Percentiles rank a stretch among this genome's conserved stretches.
Evolutionary conservation across 2,329 filamentous ascomycete species (phyloP).

Genomic region (Teratosphaeriaceae sp.): DNA sequence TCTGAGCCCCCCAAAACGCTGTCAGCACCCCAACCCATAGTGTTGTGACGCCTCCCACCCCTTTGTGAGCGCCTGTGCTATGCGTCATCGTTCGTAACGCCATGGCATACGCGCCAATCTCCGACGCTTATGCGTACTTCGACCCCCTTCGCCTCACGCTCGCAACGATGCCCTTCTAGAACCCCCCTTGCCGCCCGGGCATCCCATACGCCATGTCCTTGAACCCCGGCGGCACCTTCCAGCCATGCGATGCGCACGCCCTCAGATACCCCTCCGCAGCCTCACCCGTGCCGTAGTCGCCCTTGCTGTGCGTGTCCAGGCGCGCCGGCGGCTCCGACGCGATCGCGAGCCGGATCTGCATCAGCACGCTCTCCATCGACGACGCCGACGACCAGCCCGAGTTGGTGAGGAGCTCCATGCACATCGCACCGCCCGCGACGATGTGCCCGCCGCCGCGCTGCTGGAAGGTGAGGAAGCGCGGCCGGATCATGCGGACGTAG

Average conservation of each 20-base stretch:
- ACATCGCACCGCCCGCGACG: conserved; percentile 74
- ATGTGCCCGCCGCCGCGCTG: conserved; percentile 79
- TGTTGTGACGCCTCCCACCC: no score
- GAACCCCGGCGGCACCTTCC: conserved; percentile 62
- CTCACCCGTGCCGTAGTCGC: conserved; percentile 58
- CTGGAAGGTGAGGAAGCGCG: conserved; percentile 66
- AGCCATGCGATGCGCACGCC: conserved; percentile 63
- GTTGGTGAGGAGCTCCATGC: conserved; percentile 70
- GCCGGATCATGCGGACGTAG: conserved; percentile 75
- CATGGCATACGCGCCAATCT: no score
- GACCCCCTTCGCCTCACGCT: not conserved
- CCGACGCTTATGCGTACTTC: no score
- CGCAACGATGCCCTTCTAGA: not conserved
- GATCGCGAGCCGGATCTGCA: conserved; percentile 75
- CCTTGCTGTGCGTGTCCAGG: conserved; percentile 37
- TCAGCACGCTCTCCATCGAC: conserved; percentile 69
- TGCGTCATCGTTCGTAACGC: no score
- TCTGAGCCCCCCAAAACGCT: no score
- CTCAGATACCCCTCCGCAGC: conserved; percentile 68
- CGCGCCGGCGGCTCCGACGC: conserved; percentile 67
- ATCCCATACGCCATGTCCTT: conserved; percentile 34
- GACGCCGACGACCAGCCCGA: conserved; percentile 71
- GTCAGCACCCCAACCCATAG: no score
- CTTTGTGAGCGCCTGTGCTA: conserved; percentile 1
- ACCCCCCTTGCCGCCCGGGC: not conserved